These are phyloP conservation scores for Coffea eugenioides DNA, from an alignment of 257 asterid genomes.

Conservation along the genomic window DNA sequence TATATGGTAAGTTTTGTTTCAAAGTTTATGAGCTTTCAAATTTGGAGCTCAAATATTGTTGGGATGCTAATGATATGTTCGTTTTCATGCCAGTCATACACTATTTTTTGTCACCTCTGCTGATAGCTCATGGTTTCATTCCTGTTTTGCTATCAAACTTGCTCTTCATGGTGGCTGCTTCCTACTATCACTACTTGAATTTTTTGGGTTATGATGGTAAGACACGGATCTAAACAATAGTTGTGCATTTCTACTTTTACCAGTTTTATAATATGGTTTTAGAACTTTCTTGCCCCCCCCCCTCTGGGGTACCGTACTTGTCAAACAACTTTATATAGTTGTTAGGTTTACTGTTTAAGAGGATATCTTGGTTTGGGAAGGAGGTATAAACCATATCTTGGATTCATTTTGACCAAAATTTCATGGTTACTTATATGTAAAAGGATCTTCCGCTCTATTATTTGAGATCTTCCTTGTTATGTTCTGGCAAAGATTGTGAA, in stretches of 20 bases:
- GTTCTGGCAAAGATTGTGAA: neutral
- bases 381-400: neutral
- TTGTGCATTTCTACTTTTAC: neutral
- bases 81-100: constrained; percentile 62
- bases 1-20: constrained; percentile 58
- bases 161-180: constrained; percentile 90
- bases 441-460: neutral
- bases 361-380: neutral
- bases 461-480: neutral
- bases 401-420: neutral
- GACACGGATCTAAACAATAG: constrained; percentile 18
- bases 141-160: constrained; percentile 81
- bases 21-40: constrained; percentile 12
- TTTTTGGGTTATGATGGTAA: constrained; percentile 94
- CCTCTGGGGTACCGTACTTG: no score
- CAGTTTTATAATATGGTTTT: constrained; percentile 1
- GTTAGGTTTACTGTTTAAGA: neutral
- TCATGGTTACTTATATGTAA: neutral
- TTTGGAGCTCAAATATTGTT: constrained; percentile 11
- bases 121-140: constrained; percentile 92
- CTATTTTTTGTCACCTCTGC: constrained; percentile 84
- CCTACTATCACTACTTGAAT: constrained; percentile 95
- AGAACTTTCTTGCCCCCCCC: no score
- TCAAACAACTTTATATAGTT: no score
- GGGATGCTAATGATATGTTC: constrained; percentile 23